Base-by-base conservation (phyloP, 2,329 filamentous ascomycete species). In the Pseudogymnoascus sp. region DNA sequence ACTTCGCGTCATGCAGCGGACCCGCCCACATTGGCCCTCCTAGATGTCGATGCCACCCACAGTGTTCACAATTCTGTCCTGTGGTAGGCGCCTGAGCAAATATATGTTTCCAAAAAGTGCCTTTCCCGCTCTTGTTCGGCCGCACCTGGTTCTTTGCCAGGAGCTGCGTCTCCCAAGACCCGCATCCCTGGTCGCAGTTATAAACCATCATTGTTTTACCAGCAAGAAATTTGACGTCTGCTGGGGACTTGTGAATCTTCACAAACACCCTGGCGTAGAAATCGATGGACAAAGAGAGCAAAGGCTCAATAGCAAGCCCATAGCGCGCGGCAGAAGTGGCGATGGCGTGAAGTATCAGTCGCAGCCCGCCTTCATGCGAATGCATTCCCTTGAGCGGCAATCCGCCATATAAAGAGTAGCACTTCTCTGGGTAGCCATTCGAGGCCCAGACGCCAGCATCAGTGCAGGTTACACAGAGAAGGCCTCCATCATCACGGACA, bases 401-500 rank as follows among this genome's bases (percentile, higher is more conserved):
- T 36, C 95, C 95, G 3, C 95, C 95, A 72, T 99, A 99, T n/a
- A 96, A 81, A 1, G 93, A 88, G 74, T 88, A 99, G 2, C 91
- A 86, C 79, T 99, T 99, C 75, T 99, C 95, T 1, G 90, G 87
- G 72, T 97, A 99, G 63, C 93, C 91, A 69, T 91, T 90, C 0
- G 93, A 96, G 1, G 93, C 93, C 83, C 93, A 99, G 2, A 99
- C 91, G 8, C 90, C 92, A 8, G 93, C 93, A 75, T 99, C 95
- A 0, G 95, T 99, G 76, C 95, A 99, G 1, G 95, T 99, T 4
- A 99, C 89, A 73, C 93, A 97, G 4, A 99, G 82, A 40, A 99
- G 81, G 3, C 95, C 95, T 1, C 93, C 93, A 69, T 97, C 91
- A 67, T 89, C 84, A 59, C 83, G 86, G 6, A 97, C 84, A 1